Evolutionary conservation across 2,329 filamentous ascomycete species (phyloP), one percentile per base, ranked within the genome.

Genomic region (Periconia digitata): DNA sequence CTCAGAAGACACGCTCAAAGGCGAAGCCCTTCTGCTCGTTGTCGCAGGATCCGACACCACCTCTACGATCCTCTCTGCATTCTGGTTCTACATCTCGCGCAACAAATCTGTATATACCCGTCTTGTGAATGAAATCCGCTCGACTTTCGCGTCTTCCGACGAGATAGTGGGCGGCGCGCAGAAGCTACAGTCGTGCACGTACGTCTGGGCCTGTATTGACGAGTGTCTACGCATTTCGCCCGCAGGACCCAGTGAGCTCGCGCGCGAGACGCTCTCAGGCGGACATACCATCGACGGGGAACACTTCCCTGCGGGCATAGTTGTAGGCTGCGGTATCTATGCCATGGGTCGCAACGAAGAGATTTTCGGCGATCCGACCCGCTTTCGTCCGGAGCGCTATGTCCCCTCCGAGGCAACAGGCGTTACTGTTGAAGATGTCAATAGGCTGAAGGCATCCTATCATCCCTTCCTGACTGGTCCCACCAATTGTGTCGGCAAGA

Each of bases 1-100:
- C 58, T 50, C 64, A 42, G 49, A 59, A 48, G 56, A 62, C 27
- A 72, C 76, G 40, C 51, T 77, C 10, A 70, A 65, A 54, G 53
- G 22, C 23, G 50, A 55, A 43, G 45, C 51, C 8, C 5, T 13
- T 5, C 24, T 54, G 39, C 48, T 51, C 6, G 45, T 52, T 3
- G 32, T 54, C 7, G 51, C 51, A 6, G 51, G 46, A 12, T 46
- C 49, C 1, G 51, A 56, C 36, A 56, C 37, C 17, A 38, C 34
- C 2, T 49, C 51, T 16, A 44, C 8, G 4, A 22, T 40, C 7
- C 43, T 50, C 8, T 18, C 48, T 8, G 48, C 16, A 16, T 35
- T 54, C 13, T 52, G 47, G 43, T 56, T 56, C 39, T 56, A 52
- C 34, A 35, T 56, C 3, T 39, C 51, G 16, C 43, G 36, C 29